Evolutionary conservation across 202 grass and related monocot genomes (phyloP).

Genomic region (Bolboschoenoplectus hybrid): DNA sequence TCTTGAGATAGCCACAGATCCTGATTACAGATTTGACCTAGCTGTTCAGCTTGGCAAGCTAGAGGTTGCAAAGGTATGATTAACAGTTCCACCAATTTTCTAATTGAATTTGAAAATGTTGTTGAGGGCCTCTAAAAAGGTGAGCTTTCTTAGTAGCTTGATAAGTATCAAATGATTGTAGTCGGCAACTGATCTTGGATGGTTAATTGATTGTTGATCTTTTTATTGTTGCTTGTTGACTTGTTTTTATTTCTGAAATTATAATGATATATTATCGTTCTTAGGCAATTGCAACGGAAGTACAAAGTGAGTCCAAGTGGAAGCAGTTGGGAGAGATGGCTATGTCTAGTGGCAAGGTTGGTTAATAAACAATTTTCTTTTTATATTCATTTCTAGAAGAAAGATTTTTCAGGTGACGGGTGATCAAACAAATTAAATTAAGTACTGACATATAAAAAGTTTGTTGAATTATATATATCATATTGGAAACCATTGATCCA

Average conservation of each 20-base stretch:
- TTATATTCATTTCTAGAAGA: conserved; percentile 1
- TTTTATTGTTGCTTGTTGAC: conserved; percentile 27
- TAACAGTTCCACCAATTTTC: conserved; percentile 33
- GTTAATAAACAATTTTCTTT: conserved; percentile 38
- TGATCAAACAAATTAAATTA: background rate
- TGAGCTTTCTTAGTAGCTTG: background rate
- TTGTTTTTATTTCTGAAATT: conserved; percentile 5
- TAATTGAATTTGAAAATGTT: conserved; percentile 18
- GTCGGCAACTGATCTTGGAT: conserved; percentile 27
- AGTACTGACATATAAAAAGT: background rate
- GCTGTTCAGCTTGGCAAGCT: conserved; percentile 94
- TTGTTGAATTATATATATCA: background rate
- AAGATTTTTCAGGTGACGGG: background rate
- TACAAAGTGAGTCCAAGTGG: conserved; percentile 98
- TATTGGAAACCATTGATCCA: background rate
- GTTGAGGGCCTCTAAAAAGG: background rate
- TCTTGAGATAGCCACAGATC: conserved; percentile 94
- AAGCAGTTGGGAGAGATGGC: conserved; percentile 93
- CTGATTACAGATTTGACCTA: conserved; percentile 95
- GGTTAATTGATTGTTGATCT: conserved; percentile 8
- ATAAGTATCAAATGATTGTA: conserved; percentile 14
- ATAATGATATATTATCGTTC: conserved; percentile 32
- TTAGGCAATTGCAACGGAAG: conserved; percentile 77
- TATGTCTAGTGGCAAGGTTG: conserved; percentile 91
- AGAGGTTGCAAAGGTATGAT: conserved; percentile 80